These are phyloP conservation scores for Calonectria hawksworthii DNA, from an alignment of 2,329 filamentous ascomycete genomes.

Conservation along the genomic window DNA sequence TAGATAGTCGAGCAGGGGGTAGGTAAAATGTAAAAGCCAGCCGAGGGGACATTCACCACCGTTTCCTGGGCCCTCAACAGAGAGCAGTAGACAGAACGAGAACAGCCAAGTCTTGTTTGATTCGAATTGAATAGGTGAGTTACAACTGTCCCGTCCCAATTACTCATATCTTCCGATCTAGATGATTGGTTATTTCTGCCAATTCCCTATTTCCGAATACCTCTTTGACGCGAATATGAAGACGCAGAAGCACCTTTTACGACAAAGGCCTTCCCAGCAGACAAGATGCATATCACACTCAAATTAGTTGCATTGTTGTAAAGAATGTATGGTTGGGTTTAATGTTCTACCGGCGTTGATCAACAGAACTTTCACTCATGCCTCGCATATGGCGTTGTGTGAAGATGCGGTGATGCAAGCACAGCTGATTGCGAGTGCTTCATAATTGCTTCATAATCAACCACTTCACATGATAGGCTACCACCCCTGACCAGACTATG, in stretches of 20 bases:
- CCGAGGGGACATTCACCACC: not conserved
- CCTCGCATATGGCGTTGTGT: not conserved
- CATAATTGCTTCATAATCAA: not conserved
- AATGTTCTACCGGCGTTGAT: not conserved
- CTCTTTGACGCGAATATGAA: not conserved
- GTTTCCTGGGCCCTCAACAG: not conserved
- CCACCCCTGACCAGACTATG: not conserved
- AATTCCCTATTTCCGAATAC: not conserved
- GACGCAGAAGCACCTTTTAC: not conserved
- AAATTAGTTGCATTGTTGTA: too few species aligned
- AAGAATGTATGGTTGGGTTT: not conserved
- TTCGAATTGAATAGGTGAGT: not conserved
- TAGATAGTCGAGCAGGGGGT: not conserved
- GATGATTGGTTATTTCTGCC: not conserved
- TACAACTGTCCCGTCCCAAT: not conserved
- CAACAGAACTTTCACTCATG: not conserved
- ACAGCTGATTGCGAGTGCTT: not conserved
- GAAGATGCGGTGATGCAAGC: not conserved
- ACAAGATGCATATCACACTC: not conserved
- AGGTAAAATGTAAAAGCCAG: not conserved
- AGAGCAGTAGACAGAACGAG: not conserved
- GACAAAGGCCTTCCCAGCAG: not conserved
- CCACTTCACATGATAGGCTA: not conserved
- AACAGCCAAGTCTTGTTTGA: not conserved
- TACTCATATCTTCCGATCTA: not conserved